Conservation (phyloP, 2,329 filamentous ascomycete genomes). For the Neonectria punicea region DNA sequence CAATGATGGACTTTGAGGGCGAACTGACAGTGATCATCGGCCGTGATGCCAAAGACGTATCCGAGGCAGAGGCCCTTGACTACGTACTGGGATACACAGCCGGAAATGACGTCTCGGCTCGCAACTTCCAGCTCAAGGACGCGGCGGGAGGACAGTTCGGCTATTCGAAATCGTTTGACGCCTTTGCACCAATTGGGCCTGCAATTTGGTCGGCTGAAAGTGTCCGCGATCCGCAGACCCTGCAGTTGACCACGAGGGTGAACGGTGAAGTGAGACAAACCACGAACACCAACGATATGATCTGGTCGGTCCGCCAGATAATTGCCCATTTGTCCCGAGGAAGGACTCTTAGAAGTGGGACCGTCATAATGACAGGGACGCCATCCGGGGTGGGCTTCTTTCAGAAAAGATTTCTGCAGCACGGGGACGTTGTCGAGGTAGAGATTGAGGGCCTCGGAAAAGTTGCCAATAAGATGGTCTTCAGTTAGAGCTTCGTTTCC, state of each 20-base stretch:
- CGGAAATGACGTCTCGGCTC: slow-evolving; percentile 62
- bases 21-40: slow-evolving; percentile 60
- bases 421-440: slow-evolving; percentile 13
- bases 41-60: slow-evolving; percentile 58
- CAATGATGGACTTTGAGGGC: slow-evolving; percentile 55
- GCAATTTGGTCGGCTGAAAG: slow-evolving; percentile 3
- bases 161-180: slow-evolving; percentile 21
- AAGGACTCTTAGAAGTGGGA: slow-evolving; percentile 9
- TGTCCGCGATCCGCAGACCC: slow-evolving; percentile 7
- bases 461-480: slow-evolving; percentile 14
- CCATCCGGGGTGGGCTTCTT: slow-evolving; percentile 15
- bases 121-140: slow-evolving; percentile 18
- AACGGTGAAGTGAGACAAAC: slow-evolving; percentile 13
- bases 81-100: slow-evolving; percentile 64
- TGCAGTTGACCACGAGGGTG: slow-evolving; percentile 9
- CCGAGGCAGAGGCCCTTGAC: slow-evolving; percentile 52
- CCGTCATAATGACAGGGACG: slow-evolving; percentile 21
- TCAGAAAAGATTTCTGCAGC: slow-evolving; percentile 5
- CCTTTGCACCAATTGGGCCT: slow-evolving; percentile 13
- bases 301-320: slow-evolving; percentile 12
- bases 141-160: slow-evolving; percentile 12
- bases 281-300: slow-evolving; percentile 16
- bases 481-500: neutral
- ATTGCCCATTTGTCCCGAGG: slow-evolving; percentile 13
- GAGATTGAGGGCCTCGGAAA: slow-evolving; percentile 10